Base-by-base conservation (phyloP, 202 grass and related monocot species). In the Digitaria exilis region DNA sequence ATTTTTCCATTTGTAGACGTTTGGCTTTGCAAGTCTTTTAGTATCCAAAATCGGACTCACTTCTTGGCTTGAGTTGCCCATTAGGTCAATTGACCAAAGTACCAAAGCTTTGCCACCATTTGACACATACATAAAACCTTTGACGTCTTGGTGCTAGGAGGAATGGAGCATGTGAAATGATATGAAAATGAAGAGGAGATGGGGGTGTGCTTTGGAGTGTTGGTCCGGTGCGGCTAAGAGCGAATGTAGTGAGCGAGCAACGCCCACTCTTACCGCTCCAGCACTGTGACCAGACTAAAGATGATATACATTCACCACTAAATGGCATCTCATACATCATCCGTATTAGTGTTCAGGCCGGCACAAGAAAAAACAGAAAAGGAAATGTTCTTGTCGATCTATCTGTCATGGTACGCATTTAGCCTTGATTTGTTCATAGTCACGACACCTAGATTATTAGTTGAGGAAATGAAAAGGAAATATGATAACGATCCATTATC, bases 261-360 rank as follows among this genome's bases (percentile, higher is more conserved):
- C n/a, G 61, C 69, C 68, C 84, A 76, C 60, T 58, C 46, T 67
- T 75, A n/a, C 51, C 84, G 75, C 18, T 78, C 42, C 26, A 34
- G 26, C 42, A 14, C 57, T 8, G 10, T 46, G 18, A 24, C 75
- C 43, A 32, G 48, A 73, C n/a, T n/a, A 3, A 9, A 0, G 10
- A 22, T 21, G 50, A 22, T 7, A n/a, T n/a, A n/a, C 19, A 22
- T 7, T 69, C 64, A 42, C 10, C 34, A n/a, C n/a, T n/a, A n/a
- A n/a, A 9, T 24, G 49, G 52, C 52, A 55, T n/a, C n/a, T n/a
- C n/a, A n/a, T 22, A 55, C 52, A 9, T 9, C 52, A 7, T 55
- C 52, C 21, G 1, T 55, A 10, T 55, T 55, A 9, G 50, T 54
- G 50, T 21, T 54, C 50, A n/a, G 7, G 49, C 17, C 17, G 0